A percentile compares a stretch with the other conserved stretches of the same genome.
Conservation (phyloP, 1,284 basidiomycete species). For the Melampsora abietis-canadensis region DNA sequence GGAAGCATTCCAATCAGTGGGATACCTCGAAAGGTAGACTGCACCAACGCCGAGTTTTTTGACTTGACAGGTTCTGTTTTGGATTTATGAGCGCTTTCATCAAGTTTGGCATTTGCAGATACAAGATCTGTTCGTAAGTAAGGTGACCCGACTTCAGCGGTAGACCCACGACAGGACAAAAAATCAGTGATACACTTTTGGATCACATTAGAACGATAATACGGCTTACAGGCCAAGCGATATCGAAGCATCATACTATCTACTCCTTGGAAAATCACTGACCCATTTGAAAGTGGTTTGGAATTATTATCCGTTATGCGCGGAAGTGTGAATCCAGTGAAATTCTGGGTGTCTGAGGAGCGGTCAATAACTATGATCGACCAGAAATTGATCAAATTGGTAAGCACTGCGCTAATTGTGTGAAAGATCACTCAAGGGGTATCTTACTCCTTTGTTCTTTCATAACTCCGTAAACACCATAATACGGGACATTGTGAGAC, state of each 20-base stretch:
- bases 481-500: slow-evolving; percentile 32
- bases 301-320: slow-evolving; percentile 26
- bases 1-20: slow-evolving; percentile 22
- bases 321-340: neutral
- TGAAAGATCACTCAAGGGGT: neutral
- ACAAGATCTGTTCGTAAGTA: slow-evolving; percentile 25
- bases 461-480: slow-evolving; percentile 30
- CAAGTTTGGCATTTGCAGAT: slow-evolving; percentile 10
- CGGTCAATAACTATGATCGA: slow-evolving; percentile 17
- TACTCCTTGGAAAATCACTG: neutral
- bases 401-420: neutral
- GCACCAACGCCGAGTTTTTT: neutral
- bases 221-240: slow-evolving; percentile 22
- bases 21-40: slow-evolving; percentile 20
- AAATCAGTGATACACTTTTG: neutral
- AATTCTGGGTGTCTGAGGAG: slow-evolving; percentile 3
- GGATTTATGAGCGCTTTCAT: neutral
- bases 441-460: slow-evolving; percentile 16
- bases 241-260: slow-evolving; percentile 11
- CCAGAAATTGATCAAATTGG: neutral
- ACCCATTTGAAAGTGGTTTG: neutral
- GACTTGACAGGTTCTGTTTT: neutral
- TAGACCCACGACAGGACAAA: neutral
- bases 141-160: slow-evolving; percentile 14
- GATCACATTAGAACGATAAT: neutral